Percentiles rank a stretch among this genome's conserved stretches.
Evolutionary conservation across 208 protist species (phyloP).

Genomic region (Acanthamoeba culbertsoni): DNA sequence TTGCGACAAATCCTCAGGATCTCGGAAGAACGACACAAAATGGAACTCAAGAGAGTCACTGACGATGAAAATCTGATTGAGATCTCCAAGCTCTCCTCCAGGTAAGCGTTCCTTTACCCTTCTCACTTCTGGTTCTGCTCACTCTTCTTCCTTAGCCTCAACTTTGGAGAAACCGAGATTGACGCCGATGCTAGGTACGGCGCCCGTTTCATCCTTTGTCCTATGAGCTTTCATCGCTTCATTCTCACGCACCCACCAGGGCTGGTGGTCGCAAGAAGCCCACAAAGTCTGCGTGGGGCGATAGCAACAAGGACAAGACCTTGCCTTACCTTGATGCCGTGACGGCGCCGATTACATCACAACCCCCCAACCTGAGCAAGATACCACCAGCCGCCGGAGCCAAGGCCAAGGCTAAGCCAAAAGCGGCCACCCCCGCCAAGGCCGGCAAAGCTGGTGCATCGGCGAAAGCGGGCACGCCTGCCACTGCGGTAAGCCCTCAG

Average conservation of each 20-base stretch:
- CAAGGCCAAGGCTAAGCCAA: neutral
- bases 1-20: neutral
- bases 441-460: neutral
- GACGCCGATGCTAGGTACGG: too few species aligned
- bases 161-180: neutral
- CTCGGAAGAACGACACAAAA: constrained; percentile 40
- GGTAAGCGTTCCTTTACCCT: neutral
- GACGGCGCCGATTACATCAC: neutral
- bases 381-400: neutral
- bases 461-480: neutral
- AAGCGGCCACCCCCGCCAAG: too few species aligned
- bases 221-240: neutral
- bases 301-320: neutral
- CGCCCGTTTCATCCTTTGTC: too few species aligned
- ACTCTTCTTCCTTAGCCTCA: neutral
- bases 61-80: constrained; percentile 22
- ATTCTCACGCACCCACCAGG: neutral
- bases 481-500: neutral
- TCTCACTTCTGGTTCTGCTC: neutral
- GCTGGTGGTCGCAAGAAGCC: neutral
- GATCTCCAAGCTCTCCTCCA: neutral
- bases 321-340: constrained; percentile 42
- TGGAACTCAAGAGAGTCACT: constrained; percentile 51
- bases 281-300: neutral
- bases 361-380: constrained; percentile 31